Evolutionary conservation across 2,329 filamentous ascomycete species (phyloP), one percentile per base, ranked within the genome.

Genomic region (Beauveria asiatica): DNA sequence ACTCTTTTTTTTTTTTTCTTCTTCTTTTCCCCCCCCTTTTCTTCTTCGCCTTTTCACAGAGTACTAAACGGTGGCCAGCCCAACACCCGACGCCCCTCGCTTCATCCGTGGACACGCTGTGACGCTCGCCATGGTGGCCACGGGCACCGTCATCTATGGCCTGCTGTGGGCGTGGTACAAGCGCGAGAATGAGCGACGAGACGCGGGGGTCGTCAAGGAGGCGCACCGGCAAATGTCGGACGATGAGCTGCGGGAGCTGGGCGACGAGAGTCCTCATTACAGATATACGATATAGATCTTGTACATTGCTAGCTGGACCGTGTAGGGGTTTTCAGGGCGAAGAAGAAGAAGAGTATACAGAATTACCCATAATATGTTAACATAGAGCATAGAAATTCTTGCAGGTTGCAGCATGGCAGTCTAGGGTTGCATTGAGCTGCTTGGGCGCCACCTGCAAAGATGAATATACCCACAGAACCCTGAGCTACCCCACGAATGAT

Each of bases 51-150:
- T 10, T 30, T 33, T 33, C n/a, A 33, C 30, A 33, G 10, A 33
- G 10, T 13, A 33, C 30, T 33, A 33, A 33, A 33, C 11, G 5
- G 4, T 33, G 10, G 19, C 9, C 5, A 81, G 78, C 64, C 73
- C 77, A 5, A 73, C 69, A 13, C 60, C 62, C 0, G 81, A 85
- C 53, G 76, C 70, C 1, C 84, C 84, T 1, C 77, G 82, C n/a
- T 88, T 83, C 67, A 74, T 83, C 42, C 76, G 77, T 39, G 85
- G 85, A 5, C 84, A 88, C 66, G 83, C 83, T 1, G 76, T 86
- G 10, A 85, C 83, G 3, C 72, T 87, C 50, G 75, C 77, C 27
- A 74, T 87, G 71, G 82, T 85, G 0, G 81, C 74, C 2, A 74
- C 85, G 65, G 77, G 82, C 1, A 78, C 76, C 0, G 53, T 78